Conservation (phyloP, 1,139 yeast genomes). For the Taphrina betulina region DNA sequence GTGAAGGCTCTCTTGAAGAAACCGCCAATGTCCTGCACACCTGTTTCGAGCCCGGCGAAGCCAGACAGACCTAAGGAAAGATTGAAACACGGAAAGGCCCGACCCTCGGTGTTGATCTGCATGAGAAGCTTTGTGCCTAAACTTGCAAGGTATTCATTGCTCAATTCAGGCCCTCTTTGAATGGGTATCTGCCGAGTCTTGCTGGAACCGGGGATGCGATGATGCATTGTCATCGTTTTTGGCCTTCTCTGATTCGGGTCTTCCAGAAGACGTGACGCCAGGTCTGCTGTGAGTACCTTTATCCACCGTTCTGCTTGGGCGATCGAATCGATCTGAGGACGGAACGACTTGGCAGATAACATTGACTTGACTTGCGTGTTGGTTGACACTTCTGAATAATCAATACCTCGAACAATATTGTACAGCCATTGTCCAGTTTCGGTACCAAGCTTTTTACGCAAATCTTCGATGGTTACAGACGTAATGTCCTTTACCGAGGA, state of each 20-base stretch:
- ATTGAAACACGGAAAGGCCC: slow-evolving; percentile 37
- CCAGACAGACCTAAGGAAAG: slow-evolving; percentile 37
- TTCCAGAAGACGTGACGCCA: slow-evolving; percentile 65
- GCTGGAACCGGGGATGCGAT: slow-evolving; percentile 34
- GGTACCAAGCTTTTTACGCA: slow-evolving; percentile 49
- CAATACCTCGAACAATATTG: slow-evolving; percentile 64
- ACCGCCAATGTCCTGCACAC: slow-evolving; percentile 35
- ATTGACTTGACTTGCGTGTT: slow-evolving; percentile 73
- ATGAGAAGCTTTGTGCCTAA: slow-evolving; percentile 41
- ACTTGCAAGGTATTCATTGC: slow-evolving; percentile 40
- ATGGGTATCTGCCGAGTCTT: slow-evolving; percentile 36
- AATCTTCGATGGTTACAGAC: slow-evolving; percentile 37
- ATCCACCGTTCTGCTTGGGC: slow-evolving; percentile 76
- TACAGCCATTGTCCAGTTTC: slow-evolving; percentile 47
- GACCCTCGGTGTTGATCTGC: slow-evolving; percentile 37
- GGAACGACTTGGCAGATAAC: slow-evolving; percentile 82
- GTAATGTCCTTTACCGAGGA: slow-evolving; percentile 42
- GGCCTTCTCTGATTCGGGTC: slow-evolving; percentile 51
- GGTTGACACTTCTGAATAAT: slow-evolving; percentile 54
- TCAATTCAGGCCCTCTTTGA: slow-evolving; percentile 36
- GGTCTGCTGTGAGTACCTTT: slow-evolving; percentile 76
- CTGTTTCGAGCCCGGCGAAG: slow-evolving; percentile 33
- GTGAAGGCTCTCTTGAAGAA: slow-evolving; percentile 33
- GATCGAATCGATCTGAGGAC: slow-evolving; percentile 54
- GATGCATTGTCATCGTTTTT: slow-evolving; percentile 43